These are phyloP conservation scores for Hepatocystis sp. DNA, from an alignment of 169 alveolate species.

Conservation along the genomic window DNA sequence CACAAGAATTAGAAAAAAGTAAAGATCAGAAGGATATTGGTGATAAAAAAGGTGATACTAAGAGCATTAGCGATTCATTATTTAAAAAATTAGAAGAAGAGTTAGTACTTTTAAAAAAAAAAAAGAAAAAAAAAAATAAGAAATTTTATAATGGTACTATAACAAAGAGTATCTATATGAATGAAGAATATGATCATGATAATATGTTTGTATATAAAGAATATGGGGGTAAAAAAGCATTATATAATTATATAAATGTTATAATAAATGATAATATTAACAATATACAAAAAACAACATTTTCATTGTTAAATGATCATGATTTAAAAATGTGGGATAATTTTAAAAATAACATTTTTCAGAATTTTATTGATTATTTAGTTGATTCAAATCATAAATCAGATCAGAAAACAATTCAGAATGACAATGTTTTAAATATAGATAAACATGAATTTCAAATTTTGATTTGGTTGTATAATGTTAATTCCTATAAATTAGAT, in stretches of 20 bases:
- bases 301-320: slow-evolving; percentile 70
- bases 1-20: no score
- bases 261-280: slow-evolving; percentile 73
- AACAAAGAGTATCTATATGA: no score
- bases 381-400: slow-evolving; percentile 48
- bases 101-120: neutral
- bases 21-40: no score
- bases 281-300: slow-evolving; percentile 64
- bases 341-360: slow-evolving; percentile 63
- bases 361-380: slow-evolving; percentile 58
- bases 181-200: no score
- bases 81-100: no score
- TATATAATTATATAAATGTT: slow-evolving; percentile 66
- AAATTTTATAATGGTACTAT: no score
- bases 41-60: no score
- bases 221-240: slow-evolving; percentile 7
- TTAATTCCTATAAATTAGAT: slow-evolving; percentile 37
- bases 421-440: slow-evolving; percentile 35
- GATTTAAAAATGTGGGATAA: slow-evolving; percentile 76
- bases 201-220: neutral
- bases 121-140: no score
- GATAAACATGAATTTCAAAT: slow-evolving; percentile 76
- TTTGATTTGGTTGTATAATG: slow-evolving; percentile 71
- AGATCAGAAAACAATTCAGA: slow-evolving; percentile 38
- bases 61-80: no score